Conservation (phyloP, 1,284 basidiomycete genomes). For the Microbotryum violaceum region DNA sequence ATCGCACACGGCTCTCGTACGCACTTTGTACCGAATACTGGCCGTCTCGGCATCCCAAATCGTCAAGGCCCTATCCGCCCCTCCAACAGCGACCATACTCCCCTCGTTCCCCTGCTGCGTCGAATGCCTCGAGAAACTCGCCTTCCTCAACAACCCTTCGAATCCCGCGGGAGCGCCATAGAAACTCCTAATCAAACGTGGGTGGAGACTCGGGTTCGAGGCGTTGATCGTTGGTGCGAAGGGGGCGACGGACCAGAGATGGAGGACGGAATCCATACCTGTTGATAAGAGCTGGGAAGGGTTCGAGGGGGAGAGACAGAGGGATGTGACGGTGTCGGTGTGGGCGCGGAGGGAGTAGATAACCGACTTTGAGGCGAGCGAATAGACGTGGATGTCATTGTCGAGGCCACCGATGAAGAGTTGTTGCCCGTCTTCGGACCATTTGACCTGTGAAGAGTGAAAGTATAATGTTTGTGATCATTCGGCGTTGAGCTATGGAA, state of each 20-base stretch:
- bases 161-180: conserved; percentile 79
- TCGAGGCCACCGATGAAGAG: conserved; percentile 84
- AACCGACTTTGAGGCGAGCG: conserved; percentile 69
- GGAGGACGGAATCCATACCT: conserved; percentile 73
- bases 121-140: conserved; percentile 53
- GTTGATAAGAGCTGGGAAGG: conserved; percentile 78
- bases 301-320: conserved; percentile 70
- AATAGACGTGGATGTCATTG: conserved; percentile 88
- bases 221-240: conserved; percentile 67
- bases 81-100: conserved; percentile 44
- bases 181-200: conserved; percentile 68
- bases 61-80: conserved; percentile 56
- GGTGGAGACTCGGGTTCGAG: conserved; percentile 29
- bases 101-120: conserved; percentile 34
- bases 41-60: conserved; percentile 71
- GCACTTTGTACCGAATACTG: conserved; percentile 73
- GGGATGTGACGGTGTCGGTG: conserved; percentile 72
- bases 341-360: conserved; percentile 52
- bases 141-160: conserved; percentile 69
- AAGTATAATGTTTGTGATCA: neutral
- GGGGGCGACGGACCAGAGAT: conserved; percentile 82
- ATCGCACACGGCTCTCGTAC: neutral
- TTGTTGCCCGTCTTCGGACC: conserved; percentile 77
- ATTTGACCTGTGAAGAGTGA: conserved; percentile 50
- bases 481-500: neutral